Base-by-base conservation (phyloP, 2,329 filamentous ascomycete species). In the Fusarium buharicum region DNA sequence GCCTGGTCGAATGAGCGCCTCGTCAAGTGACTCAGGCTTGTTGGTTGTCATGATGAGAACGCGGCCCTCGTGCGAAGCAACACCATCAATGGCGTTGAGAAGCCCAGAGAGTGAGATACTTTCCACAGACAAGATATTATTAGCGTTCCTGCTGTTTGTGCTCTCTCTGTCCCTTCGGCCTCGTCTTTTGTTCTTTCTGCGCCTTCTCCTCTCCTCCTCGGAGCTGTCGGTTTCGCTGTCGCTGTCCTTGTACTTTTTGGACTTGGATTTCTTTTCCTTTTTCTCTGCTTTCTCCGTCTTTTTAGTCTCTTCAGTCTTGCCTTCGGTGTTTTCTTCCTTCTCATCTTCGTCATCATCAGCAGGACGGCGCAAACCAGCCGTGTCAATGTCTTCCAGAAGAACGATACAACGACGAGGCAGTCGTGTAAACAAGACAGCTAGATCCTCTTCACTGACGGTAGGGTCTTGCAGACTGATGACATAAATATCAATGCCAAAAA, bases 11-110 rank as follows among this genome's bases (percentile, higher is more conserved):
- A 93, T 87, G 6, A 95, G 81, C 0, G 90, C 90, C 40, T 87
- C 83, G 70, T 93, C 90, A 0, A 94, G 83, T 13, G 84, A 81
- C 67, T 93, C 87, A 3, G 89, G 88, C 57, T 86, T 84, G 75
- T 94, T 95, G 28, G 90, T 92, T 0, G 91, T 93, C 89, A 93
- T 92, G 77, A 94, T 88, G 16, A 94, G 82, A 12, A 94, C 85
- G 40, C 90, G 85, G 22, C 90, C 91, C 76, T 94, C 91, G 67
- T 91, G 90, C 4, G 87, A 90, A 1, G 89, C 90, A 1, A 93
- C 90, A 50, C 92, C 90, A 69, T 96, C 91, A 57, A 96, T 92
- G 55, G 90, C 89, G 74, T 96, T 96, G 47, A 96, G 82, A 1
- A 96, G 82, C 1, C 91, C 91, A 0, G 90, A 91, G 3, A 95